Conservation (phyloP, 805 yeast species). For the Saccharomyces mikatae region DNA sequence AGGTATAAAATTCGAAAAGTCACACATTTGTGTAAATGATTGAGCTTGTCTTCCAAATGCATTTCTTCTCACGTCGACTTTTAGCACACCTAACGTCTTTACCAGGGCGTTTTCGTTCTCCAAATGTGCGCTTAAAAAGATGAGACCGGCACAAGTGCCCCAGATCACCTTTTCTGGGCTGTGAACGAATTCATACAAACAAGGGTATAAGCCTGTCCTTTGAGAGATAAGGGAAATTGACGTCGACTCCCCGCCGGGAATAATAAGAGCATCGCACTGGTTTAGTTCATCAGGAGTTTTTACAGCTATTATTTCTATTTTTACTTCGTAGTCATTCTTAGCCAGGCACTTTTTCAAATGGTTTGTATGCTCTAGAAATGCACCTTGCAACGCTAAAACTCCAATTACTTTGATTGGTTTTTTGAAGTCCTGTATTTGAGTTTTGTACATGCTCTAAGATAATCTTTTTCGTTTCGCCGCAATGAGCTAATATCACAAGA, state of each 20-base stretch:
- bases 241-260: constrained; percentile 65
- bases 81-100: constrained; percentile 52
- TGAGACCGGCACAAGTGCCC: constrained; percentile 84
- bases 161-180: constrained; percentile 50
- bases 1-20: constrained; percentile 34
- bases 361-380: constrained; percentile 59
- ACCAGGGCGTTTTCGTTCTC: constrained; percentile 47
- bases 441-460: not conserved
- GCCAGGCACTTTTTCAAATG: constrained; percentile 35
- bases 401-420: constrained; percentile 37
- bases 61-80: constrained; percentile 56
- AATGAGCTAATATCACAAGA: not conserved
- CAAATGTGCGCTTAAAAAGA: constrained; percentile 48
- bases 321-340: constrained; percentile 22
- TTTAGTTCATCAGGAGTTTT: constrained; percentile 43
- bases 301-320: constrained; percentile 38
- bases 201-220: constrained; percentile 49
- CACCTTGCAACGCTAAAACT: constrained; percentile 71
- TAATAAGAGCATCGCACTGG: constrained; percentile 48
- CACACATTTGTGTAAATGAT: constrained; percentile 45
- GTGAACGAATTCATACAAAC: constrained; percentile 42
- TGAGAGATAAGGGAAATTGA: constrained; percentile 63
- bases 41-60: constrained; percentile 72
- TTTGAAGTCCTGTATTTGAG: not conserved
- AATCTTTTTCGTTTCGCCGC: not conserved